Base-by-base conservation (phyloP, 805 yeast genomes). In the Ogataea trehalophila region DNA sequence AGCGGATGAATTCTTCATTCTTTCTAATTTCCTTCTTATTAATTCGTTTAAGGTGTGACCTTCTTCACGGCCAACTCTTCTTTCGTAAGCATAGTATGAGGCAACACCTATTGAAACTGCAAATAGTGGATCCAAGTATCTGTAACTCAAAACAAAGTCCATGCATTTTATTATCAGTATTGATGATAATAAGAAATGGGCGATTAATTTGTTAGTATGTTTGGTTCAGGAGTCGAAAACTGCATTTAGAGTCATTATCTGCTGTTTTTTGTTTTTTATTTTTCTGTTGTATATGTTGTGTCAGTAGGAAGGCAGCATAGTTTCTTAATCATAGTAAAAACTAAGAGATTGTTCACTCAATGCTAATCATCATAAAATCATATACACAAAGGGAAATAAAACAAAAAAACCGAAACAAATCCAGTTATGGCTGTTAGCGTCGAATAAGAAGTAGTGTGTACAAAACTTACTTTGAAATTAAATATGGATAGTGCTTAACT, bases 61-160 rank as follows among this genome's bases (percentile, higher is more conserved):
- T 43, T 73, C 74, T 33, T 73, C 73, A 54, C 87, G 71, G 2
- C 77, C 79, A 1, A 72, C 72, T 54, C 86, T 71, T 49, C 60
- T 66, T 60, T 86, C 95, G 53, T 82, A 81, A 9, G 81, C 66
- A 53, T 77, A 82, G 61, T 81, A 86, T 5, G 89, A 79, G 7
- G 76, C 65, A 0, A 76, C 72, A 1, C 95, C 95, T 2, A 85
- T 73, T 0, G 72, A 60, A 3, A 85, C 57, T 2, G 85, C 91
- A 52, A 83, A 75, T 2, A 83, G 26, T 5, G 92, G 89, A 60
- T 86, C 95, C 9, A 76, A 61, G 52, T 71, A 67, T 57, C 84
- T 75, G 38, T 31, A 33, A 33, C 20, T 15, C 8, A 18, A 16
- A 44, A 20, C 42, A 33, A 36, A 44, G 42, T n/a, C 13, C 8